These are phyloP conservation scores for Phytopythium montanum DNA, from an alignment of 352 stramenopile genomes.

Conservation along the genomic window DNA sequence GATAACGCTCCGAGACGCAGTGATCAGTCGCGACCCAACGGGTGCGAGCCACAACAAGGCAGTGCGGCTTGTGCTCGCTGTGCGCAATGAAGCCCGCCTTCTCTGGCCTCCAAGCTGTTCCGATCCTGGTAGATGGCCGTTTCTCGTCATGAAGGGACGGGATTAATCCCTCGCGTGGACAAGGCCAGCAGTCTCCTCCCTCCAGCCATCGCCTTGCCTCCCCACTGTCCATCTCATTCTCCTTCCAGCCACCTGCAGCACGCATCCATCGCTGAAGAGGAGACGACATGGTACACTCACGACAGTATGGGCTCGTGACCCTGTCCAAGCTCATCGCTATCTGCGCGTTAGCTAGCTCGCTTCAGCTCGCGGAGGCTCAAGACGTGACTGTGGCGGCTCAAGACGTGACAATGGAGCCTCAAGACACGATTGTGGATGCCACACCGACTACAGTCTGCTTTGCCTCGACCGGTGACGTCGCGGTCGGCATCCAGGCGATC, in stretches of 20 bases:
- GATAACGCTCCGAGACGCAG: not conserved
- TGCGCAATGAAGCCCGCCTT: not conserved
- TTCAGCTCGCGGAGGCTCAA: not conserved
- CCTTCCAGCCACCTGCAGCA: not conserved
- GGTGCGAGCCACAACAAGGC: not conserved
- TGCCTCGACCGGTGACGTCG: slow-evolving; percentile 25
- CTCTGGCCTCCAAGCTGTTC: not conserved
- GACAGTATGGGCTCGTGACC: not conserved
- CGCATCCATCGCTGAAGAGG: slow-evolving; percentile 1
- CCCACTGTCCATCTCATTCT: not conserved
- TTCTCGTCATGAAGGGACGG: not conserved
- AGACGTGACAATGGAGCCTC: not conserved
- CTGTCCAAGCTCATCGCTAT: slow-evolving; percentile 1
- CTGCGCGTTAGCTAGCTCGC: not conserved
- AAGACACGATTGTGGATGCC: not conserved
- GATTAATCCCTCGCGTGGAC: not conserved
- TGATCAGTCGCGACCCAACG: not conserved
- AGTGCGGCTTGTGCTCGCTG: not conserved
- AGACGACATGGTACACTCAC: slow-evolving; percentile 4
- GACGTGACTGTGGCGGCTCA: not conserved
- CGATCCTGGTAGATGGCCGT: not conserved
- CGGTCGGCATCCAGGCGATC: slow-evolving; percentile 24
- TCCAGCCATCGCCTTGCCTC: not conserved
- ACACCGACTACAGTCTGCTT: not conserved
- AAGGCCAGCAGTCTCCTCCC: not conserved